Evolutionary conservation across 352 stramenopile species (phyloP), one percentile per base, ranked within the genome.

Genomic region (Globisporangium splendens): DNA sequence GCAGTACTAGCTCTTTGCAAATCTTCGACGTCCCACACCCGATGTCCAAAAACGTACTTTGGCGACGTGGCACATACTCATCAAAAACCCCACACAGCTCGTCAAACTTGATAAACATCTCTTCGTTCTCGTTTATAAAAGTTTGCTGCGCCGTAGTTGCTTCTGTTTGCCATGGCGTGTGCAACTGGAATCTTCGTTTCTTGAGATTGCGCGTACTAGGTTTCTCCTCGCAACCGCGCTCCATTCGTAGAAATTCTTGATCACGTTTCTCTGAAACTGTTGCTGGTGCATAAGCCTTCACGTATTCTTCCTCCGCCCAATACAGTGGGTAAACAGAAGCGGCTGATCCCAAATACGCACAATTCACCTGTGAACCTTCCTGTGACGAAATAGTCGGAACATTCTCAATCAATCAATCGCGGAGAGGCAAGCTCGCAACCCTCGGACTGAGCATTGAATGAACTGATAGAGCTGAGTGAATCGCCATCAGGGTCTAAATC

Each of bases 11-110:
- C 39, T 77, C 62, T 28, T 52, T 50, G 22, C 69, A 66, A n/a
- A 77, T n/a, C 0, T 46, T 50, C 8, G 69, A 77, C 1, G 65
- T 71, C 0, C 69, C 69, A 50, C 69, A 77, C 1, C 69, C 69
- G 21, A 74, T 35, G 56, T 77, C 66, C 12, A 77, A 12, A 22
- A 69, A 51, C 21, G 65, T 14, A 1, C 56, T 51, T 1, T 20
- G 17, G 3, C 57, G 58, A 5, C 55, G 49, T 18, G 46, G 53
- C 13, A 49, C 51, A 53, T 57, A 48, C 17, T 43, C 17, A 17
- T 43, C 15, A 8, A 65, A 35, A 46, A 65, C 56, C 11, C 46
- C 47, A 14, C 39, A 20, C 8, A 61, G 15, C 13, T 54, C 42
- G n/a, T 28, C 52, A 44, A 59, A 64, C n/a, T 50, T 50, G 14